These are phyloP conservation scores for Aspergillus felis DNA, from an alignment of 2,329 filamentous ascomycete species.

Conservation along the genomic window DNA sequence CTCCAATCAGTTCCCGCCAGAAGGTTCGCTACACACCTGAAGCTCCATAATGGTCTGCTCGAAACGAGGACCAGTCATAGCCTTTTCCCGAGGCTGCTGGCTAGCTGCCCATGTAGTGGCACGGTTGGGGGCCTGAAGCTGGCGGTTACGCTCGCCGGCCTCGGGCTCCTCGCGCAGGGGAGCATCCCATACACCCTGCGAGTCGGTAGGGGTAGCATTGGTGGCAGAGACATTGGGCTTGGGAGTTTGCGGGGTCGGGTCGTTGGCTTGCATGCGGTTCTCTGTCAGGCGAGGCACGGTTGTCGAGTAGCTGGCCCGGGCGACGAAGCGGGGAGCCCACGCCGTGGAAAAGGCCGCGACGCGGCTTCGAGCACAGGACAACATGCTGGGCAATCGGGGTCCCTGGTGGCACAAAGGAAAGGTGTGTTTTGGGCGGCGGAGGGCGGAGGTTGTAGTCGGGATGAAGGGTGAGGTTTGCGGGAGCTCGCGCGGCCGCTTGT, in stretches of 20 bases:
- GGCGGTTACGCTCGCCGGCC: conserved; percentile 53
- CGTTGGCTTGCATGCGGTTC: conserved; percentile 50
- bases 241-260: conserved; percentile 50
- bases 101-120: conserved; percentile 75
- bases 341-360: conserved; percentile 45
- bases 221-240: conserved; percentile 57
- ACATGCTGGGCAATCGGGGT: conserved; percentile 36
- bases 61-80: conserved; percentile 92
- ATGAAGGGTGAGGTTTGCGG: conserved; percentile 32
- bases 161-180: conserved; percentile 54
- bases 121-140: conserved; percentile 83
- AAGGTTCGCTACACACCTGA: conserved; percentile 62
- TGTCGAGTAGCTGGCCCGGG: conserved; percentile 42
- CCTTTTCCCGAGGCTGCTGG: conserved; percentile 74
- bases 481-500: conserved; percentile 17
- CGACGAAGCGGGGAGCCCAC: conserved; percentile 26
- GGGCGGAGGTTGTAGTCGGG: conserved; percentile 9
- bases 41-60: conserved; percentile 92
- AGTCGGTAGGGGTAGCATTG: conserved; percentile 53
- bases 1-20: background rate
- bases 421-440: conserved; percentile 11
- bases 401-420: conserved; percentile 8
- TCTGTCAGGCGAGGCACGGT: conserved; percentile 38
- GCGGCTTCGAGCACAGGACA: conserved; percentile 42
- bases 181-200: conserved; percentile 48